Conservation (phyloP, 495 filamentous ascomycete genomes). For the Haplographium delicatum region DNA sequence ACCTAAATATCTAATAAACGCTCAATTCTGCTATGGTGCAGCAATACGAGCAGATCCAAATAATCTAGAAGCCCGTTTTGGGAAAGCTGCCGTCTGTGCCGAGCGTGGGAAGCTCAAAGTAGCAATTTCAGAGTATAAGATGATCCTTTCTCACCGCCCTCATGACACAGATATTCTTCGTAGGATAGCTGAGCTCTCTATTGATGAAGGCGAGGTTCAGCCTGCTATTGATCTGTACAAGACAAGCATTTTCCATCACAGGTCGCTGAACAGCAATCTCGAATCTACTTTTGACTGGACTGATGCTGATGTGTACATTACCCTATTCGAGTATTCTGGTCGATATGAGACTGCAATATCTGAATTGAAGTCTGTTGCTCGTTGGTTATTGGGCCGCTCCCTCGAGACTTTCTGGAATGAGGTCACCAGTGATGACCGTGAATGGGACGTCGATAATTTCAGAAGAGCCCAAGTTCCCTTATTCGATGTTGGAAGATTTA, state of each 20-base stretch:
- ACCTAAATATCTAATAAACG: conserved; percentile 45
- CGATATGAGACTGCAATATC: conserved; percentile 58
- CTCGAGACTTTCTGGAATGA: conserved; percentile 76
- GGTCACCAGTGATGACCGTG: conserved; percentile 73
- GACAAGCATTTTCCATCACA: conserved; percentile 50
- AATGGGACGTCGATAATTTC: conserved; percentile 77
- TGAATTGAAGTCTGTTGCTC: conserved; percentile 61
- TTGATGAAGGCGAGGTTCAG: conserved; percentile 51
- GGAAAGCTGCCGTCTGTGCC: conserved; percentile 53
- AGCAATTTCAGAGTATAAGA: conserved; percentile 58
- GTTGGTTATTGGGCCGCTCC: conserved; percentile 77
- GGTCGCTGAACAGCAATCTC: conserved; percentile 35
- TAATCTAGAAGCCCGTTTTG: conserved; percentile 53
- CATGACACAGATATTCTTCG: conserved; percentile 56
- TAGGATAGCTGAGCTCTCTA: conserved; percentile 58
- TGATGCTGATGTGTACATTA: conserved; percentile 77
- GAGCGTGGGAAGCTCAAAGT: conserved; percentile 51
- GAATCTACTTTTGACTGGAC: conserved; percentile 62
- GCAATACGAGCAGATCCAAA: conserved; percentile 57
- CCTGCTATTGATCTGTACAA: conserved; percentile 58
- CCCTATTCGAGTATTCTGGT: conserved; percentile 62
- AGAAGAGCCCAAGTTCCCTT: conserved; percentile 52
- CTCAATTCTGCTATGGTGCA: conserved; percentile 63
- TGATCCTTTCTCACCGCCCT: conserved; percentile 52
- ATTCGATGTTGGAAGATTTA: conserved; percentile 45